Evolutionary conservation across 495 filamentous ascomycete species (phyloP).

Genomic region (Xylaria palmicola): DNA sequence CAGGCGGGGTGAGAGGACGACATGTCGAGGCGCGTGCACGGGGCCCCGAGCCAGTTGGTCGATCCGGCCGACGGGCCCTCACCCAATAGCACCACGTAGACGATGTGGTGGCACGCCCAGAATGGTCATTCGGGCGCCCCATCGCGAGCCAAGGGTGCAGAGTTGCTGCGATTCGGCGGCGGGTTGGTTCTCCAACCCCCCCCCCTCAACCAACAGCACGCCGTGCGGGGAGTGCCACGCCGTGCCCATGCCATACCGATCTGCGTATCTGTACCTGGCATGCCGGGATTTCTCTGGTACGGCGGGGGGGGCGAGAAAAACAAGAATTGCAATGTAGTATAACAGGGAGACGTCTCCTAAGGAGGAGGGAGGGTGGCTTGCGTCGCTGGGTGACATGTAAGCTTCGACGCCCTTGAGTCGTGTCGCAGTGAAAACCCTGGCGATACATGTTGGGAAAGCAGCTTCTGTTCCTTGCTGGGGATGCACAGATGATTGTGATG

Average conservation of each 20-base stretch:
- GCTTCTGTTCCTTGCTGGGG: too few species aligned
- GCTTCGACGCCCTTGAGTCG: neutral
- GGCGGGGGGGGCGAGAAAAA: neutral
- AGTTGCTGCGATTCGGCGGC: neutral
- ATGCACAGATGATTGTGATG: too few species aligned
- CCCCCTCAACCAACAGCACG: too few species aligned
- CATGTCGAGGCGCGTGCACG: neutral
- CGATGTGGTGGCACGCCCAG: slow-evolving; percentile 1
- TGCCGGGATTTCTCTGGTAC: neutral
- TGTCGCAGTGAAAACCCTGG: too few species aligned
- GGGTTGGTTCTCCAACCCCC: slow-evolving; percentile 9
- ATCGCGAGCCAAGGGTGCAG: neutral
- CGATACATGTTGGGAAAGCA: too few species aligned
- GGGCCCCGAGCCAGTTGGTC: too few species aligned
- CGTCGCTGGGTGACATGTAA: too few species aligned
- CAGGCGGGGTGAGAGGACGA: neutral
- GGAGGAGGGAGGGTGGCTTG: neutral
- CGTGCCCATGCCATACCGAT: neutral
- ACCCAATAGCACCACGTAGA: too few species aligned
- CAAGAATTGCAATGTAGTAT: neutral
- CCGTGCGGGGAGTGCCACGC: slow-evolving; percentile 6
- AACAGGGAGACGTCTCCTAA: neutral
- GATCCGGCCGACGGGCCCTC: too few species aligned
- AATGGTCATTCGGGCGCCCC: slow-evolving; percentile 10
- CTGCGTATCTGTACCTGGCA: slow-evolving; percentile 2